A percentile compares a stretch with the other conserved stretches of the same genome.
Evolutionary conservation across 2,329 filamentous ascomycete genomes (phyloP).

Genomic region (Fusarium xylarioides): DNA sequence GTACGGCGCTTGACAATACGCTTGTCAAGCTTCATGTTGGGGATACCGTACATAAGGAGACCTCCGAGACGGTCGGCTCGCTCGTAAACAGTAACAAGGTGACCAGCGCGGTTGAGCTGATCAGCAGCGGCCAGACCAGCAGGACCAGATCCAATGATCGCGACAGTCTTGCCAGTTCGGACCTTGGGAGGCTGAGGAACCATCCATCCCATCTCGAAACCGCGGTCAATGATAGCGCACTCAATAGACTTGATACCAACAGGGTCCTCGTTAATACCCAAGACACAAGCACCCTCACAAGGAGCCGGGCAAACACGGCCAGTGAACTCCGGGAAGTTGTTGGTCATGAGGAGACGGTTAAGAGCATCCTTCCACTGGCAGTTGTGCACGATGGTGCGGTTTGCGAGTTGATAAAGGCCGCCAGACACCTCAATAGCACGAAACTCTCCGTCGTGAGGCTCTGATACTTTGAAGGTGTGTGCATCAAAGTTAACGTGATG

Average conservation of each 20-base stretch:
- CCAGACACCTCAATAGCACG: too few relatives aligned
- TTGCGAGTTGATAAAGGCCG: too few relatives aligned
- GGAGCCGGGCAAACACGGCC: slow-evolving; percentile 96
- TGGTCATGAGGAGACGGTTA: slow-evolving; percentile 91
- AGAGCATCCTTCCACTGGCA: slow-evolving; percentile 88
- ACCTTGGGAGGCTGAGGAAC: slow-evolving; percentile 79
- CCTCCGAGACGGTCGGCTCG: slow-evolving; percentile 90
- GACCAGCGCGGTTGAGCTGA: slow-evolving; percentile 92
- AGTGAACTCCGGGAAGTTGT: slow-evolving; percentile 98
- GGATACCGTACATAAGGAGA: slow-evolving; percentile 97
- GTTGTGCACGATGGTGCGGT: too few relatives aligned
- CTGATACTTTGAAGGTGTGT: too few relatives aligned
- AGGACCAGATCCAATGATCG: slow-evolving; percentile 90
- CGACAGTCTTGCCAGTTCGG: slow-evolving; percentile 88
- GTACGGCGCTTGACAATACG: slow-evolving; percentile 94
- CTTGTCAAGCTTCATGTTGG: slow-evolving; percentile 99
- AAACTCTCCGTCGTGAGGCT: too few relatives aligned
- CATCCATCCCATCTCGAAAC: slow-evolving; percentile 99
- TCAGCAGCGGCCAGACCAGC: slow-evolving; percentile 90
- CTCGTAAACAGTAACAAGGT: slow-evolving; percentile 90
- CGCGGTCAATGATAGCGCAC: slow-evolving; percentile 96
- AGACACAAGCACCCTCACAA: slow-evolving; percentile 94
- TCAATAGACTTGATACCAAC: slow-evolving; percentile 99
- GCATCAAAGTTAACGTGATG: too few relatives aligned
- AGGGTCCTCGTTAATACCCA: slow-evolving; percentile 96